Evolutionary conservation across 1,139 yeast species (phyloP), one percentile per base, ranked within the genome.

Genomic region (Blastobotrys illinoisensis): DNA sequence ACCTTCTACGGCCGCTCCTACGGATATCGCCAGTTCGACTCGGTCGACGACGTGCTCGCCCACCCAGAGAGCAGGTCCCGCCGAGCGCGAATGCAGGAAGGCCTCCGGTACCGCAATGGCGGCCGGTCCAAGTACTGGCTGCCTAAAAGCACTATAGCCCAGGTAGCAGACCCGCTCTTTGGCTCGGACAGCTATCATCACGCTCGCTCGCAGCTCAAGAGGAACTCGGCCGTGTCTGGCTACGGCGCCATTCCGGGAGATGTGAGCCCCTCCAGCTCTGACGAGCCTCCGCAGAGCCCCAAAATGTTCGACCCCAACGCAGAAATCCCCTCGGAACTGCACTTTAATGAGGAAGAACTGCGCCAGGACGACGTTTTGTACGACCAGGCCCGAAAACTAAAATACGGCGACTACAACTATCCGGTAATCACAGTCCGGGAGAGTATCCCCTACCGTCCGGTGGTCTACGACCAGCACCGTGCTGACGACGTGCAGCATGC

Each of bases 71-170:
- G 88, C 0, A 74, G 75, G 18, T 82, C 93, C 0, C 73, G 95
- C 52, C 76, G 81, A 75, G 82, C 86, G 53, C 79, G 96, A 58
- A 80, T 93, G 48, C 82, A 85, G 59, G 87, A 89, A 57, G 99
- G 99, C 0, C 71, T 91, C 59, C 71, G 99, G 47, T 90, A 89
- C 67, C 81, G 83, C 48, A 79, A 82, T 54, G 87, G 88, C 50
- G 97, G 97, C 0, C 79, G 80, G 54, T 82, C 81, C 26, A 88
- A 88, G 62, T 90, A 90, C 67, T 93, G 98, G 98, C 71, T 93
- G 6, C 86, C 88, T 0, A 64, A 62, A 50, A 44, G 50, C 21
- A 51, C 53, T 1, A 23, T 51, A 6, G 52, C 54, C 11, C 40
- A 32, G 13, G 32, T 26, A 11, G 32, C 32, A 11, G 40, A 32